Evolutionary conservation across 345 rosid species (phyloP).

Genomic region (Reutealis trisperma): DNA sequence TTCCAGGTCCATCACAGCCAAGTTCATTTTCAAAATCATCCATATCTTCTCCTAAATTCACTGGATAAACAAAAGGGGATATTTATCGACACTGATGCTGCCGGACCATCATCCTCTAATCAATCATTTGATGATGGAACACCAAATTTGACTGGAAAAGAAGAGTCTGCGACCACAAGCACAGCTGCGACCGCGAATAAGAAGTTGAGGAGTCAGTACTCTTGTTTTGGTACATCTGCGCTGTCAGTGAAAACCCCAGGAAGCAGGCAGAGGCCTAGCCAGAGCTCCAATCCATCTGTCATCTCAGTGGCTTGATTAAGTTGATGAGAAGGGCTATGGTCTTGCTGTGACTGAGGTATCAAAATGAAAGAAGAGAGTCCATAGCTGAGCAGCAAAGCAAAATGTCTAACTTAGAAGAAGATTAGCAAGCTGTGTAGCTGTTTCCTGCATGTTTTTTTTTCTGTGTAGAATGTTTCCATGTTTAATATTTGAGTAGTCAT

Average conservation of each 20-base stretch:
- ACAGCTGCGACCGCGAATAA: slow-evolving; percentile 15
- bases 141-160: slow-evolving; percentile 39
- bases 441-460: background rate
- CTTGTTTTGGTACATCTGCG: slow-evolving; percentile 66
- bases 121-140: slow-evolving; percentile 32
- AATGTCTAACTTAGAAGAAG: slow-evolving; percentile 26
- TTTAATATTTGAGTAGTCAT: slow-evolving; percentile 25
- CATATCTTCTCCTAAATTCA: slow-evolving; percentile 50
- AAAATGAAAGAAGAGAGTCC: background rate
- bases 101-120: slow-evolving; percentile 52
- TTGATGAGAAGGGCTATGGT: background rate
- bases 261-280: slow-evolving; percentile 42
- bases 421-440: slow-evolving; percentile 10
- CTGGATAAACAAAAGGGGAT: slow-evolving; percentile 67
- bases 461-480: slow-evolving; percentile 8
- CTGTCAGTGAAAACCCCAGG: slow-evolving; percentile 49
- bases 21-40: slow-evolving; percentile 79
- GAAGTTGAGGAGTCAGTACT: slow-evolving; percentile 58
- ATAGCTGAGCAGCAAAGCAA: background rate
- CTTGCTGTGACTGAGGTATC: background rate
- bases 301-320: slow-evolving; percentile 44
- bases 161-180: slow-evolving; percentile 22
- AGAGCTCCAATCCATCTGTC: slow-evolving; percentile 39
- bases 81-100: slow-evolving; percentile 43
- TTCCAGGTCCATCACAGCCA: slow-evolving; percentile 61